Evolutionary conservation across 331 rosid genomes (phyloP).

Genomic region (Acacia pycnantha): DNA sequence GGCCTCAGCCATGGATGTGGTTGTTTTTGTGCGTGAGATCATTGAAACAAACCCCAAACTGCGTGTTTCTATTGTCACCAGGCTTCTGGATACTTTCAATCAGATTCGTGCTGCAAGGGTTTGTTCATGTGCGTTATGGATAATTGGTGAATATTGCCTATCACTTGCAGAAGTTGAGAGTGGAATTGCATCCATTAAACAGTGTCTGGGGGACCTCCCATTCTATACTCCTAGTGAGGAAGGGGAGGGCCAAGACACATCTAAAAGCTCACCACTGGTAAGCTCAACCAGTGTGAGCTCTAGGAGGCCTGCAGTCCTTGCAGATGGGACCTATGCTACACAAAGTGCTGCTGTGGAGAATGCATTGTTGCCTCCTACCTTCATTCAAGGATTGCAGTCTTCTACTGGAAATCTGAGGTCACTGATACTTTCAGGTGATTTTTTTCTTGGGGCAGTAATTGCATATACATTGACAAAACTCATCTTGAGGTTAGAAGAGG

Average conservation of each 20-base stretch:
- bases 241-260: slow-evolving; percentile 58
- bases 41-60: slow-evolving; percentile 91
- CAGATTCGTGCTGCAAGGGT: slow-evolving; percentile 90
- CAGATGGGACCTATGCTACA: slow-evolving; percentile 99
- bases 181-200: slow-evolving; percentile 56
- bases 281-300: slow-evolving; percentile 67
- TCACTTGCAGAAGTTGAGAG: slow-evolving; percentile 68
- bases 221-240: slow-evolving; percentile 62
- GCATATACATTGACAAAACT: slow-evolving; percentile 91
- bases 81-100: slow-evolving; percentile 87
- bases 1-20: slow-evolving; percentile 93
- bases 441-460: slow-evolving; percentile 89
- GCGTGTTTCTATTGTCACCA: slow-evolving; percentile 80
- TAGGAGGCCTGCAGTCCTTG: slow-evolving; percentile 90
- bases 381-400: slow-evolving; percentile 71
- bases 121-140: slow-evolving; percentile 72
- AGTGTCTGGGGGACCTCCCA: slow-evolving; percentile 68
- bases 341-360: slow-evolving; percentile 97
- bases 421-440: slow-evolving; percentile 86
- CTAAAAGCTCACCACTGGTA: slow-evolving; percentile 56
- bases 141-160: slow-evolving; percentile 64
- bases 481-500: slow-evolving; percentile 86
- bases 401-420: slow-evolving; percentile 90
- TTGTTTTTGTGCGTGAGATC: slow-evolving; percentile 91
- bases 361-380: slow-evolving; percentile 83